Evolutionary conservation across 148 eudicot genomes (phyloP), one percentile per base, ranked within the genome.

Genomic region (Persicaria tinctoria): DNA sequence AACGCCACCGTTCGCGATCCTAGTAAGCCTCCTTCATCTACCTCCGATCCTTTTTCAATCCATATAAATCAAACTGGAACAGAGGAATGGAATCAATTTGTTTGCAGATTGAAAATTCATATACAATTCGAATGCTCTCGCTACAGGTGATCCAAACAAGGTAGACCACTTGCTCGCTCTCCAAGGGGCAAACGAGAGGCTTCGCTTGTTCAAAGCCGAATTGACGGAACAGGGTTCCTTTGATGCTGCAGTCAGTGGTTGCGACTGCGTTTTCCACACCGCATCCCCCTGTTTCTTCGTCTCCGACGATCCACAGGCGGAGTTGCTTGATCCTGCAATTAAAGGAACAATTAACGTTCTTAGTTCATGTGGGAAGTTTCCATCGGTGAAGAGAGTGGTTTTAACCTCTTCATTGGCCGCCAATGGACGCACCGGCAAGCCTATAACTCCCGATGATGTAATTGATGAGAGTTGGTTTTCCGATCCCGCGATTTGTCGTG

Each of bases 271-370:
- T 50, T 86, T 86, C 46, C 86, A 86, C 50, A 76, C 84, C 6
- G 89, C 89, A 23, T 82, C 89, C 20, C 86, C 89, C 23, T 64
- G 57, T 16, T 14, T 10, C 0, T 2, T 47, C 20, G 50, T 17
- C 13, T 16, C 57, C 14, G 8, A 53, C 5, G 70, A 79, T 47
- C 81, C 81, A 32, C 77, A 79, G 90, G 80, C 20, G 23, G 86
- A 88, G 16, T 62, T 88, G 16, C 54, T 88, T 50, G 84, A 83
- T 46, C 91, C 91, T n/a, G 91, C 91, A 4, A 76, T 84, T 68
- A 85, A 84, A 27, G 91, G 91, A 76, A 88, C 91, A 13, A 81
- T 88, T 45, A 88, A 88, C 63, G 87, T 88, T 11, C 89, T 88
- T 51, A 55, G 68, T 5, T 85, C 91, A 14, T 84, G 89, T 60